phyloP scores from a whole-genome alignment of 1,284 basidiomycete genomes.

The Ceratorhiza oryzae-sativae region DNA sequence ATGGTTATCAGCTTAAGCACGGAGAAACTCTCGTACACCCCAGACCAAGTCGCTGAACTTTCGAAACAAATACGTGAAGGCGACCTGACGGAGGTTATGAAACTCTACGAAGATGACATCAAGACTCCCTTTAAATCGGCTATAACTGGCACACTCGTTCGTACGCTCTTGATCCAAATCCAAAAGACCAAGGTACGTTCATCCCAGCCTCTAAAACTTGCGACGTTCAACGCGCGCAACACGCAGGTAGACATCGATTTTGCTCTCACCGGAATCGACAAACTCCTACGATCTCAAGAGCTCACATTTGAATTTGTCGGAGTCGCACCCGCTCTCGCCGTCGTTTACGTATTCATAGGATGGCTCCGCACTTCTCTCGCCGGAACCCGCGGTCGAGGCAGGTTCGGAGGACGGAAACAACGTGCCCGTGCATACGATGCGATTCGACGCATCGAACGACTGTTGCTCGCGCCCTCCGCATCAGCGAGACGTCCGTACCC shows the following conservation, averaged over 20 bases:
- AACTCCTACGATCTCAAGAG: constrained; percentile 92
- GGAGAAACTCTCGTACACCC: constrained; percentile 75
- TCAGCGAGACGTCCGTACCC: background rate
- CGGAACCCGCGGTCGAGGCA: constrained; percentile 57
- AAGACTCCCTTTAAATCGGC: constrained; percentile 84
- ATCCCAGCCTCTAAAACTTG: too few species aligned
- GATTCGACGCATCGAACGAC: constrained; percentile 54
- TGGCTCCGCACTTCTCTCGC: constrained; percentile 61
- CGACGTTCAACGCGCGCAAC: background rate
- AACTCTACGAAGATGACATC: constrained; percentile 93
- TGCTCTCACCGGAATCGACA: constrained; percentile 86
- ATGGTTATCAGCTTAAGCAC: constrained; percentile 88
- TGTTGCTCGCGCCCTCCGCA: constrained; percentile 46
- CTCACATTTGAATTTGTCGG: constrained; percentile 98
- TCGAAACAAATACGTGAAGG: constrained; percentile 75
- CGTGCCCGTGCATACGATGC: constrained; percentile 65
- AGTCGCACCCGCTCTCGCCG: constrained; percentile 86
- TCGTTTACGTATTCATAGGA: constrained; percentile 75
- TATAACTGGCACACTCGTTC: constrained; percentile 80
- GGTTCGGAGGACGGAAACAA: constrained; percentile 61
- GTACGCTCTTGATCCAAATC: constrained; percentile 90
- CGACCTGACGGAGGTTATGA: constrained; percentile 87
- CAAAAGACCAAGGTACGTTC: constrained; percentile 90
- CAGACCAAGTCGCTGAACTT: constrained; percentile 68
- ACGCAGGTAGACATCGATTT: constrained; percentile 88